Conservation (phyloP, 352 stramenopile genomes). For the Globisporangium uncinulatum region DNA sequence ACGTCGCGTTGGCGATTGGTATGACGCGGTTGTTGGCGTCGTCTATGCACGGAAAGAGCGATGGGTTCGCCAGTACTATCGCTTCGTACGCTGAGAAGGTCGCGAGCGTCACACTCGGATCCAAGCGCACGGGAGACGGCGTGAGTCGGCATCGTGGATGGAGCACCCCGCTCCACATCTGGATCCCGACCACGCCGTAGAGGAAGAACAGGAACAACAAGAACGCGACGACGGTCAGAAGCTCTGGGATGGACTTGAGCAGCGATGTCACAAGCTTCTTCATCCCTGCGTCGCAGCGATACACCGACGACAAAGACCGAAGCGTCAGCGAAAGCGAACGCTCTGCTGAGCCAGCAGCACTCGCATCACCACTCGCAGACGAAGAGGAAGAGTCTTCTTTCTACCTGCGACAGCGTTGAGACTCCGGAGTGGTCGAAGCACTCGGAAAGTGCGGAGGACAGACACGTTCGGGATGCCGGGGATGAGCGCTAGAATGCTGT, state of each 20-base stretch:
- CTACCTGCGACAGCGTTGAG: constrained; percentile 56
- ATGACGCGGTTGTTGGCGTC: constrained; percentile 22
- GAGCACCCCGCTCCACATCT: constrained; percentile 72
- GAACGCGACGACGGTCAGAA: constrained; percentile 76
- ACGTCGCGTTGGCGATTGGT: constrained; percentile 22
- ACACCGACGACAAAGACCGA: too few relatives aligned
- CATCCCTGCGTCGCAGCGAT: constrained; percentile 31
- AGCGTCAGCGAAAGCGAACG: neutral
- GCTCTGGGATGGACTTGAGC: constrained; percentile 67
- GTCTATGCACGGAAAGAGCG: constrained; percentile 28
- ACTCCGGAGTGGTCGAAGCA: constrained; percentile 47
- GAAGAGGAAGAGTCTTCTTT: neutral
- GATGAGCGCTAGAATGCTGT: constrained; percentile 54
- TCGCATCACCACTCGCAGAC: neutral
- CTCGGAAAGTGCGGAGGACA: constrained; percentile 50
- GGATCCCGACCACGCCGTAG: constrained; percentile 79
- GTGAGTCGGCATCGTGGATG: constrained; percentile 67
- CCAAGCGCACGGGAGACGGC: constrained; percentile 50
- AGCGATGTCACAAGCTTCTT: constrained; percentile 74
- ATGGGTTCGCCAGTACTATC: constrained; percentile 28
- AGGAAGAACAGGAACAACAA: constrained; percentile 83
- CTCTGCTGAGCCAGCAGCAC: neutral
- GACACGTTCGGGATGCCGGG: constrained; percentile 65
- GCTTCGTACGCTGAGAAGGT: constrained; percentile 28
- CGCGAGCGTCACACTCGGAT: constrained; percentile 23